phyloP scores from a whole-genome alignment of 140 eudicot genomes.

The Anethum foeniculum region DNA sequence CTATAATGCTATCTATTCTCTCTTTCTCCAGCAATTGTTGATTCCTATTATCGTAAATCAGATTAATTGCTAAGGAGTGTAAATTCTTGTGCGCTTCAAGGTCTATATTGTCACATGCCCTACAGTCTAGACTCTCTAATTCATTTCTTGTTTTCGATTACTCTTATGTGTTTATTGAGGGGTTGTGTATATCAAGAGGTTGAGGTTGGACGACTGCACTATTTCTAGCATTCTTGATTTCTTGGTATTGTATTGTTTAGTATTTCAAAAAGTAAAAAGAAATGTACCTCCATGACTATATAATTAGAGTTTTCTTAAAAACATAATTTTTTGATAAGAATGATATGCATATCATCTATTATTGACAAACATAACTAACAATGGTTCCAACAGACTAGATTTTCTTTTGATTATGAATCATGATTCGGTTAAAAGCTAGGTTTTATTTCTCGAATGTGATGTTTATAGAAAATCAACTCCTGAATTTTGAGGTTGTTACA shows the following conservation, averaged over 20 bases:
- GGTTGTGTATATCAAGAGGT: not conserved
- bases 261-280: no score
- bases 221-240: not conserved
- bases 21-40: not conserved
- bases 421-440: not conserved
- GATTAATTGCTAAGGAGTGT: not conserved
- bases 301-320: not conserved
- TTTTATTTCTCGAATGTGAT: not conserved
- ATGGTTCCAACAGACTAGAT: not conserved
- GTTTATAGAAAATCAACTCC: not conserved
- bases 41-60: not conserved
- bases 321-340: not conserved
- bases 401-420: not conserved
- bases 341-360: not conserved
- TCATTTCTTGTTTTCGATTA: not conserved
- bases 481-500: not conserved
- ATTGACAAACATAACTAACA: not conserved
- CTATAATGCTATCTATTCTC: not conserved
- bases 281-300: no score
- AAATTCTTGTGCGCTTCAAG: not conserved
- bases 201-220: not conserved
- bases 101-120: not conserved
- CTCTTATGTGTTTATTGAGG: not conserved
- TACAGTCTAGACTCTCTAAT: not conserved
- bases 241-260: not conserved